These are phyloP conservation scores for Kwoniella newhampshirensis DNA, from an alignment of 768 basidiomycete genomes.

Conservation along the genomic window DNA sequence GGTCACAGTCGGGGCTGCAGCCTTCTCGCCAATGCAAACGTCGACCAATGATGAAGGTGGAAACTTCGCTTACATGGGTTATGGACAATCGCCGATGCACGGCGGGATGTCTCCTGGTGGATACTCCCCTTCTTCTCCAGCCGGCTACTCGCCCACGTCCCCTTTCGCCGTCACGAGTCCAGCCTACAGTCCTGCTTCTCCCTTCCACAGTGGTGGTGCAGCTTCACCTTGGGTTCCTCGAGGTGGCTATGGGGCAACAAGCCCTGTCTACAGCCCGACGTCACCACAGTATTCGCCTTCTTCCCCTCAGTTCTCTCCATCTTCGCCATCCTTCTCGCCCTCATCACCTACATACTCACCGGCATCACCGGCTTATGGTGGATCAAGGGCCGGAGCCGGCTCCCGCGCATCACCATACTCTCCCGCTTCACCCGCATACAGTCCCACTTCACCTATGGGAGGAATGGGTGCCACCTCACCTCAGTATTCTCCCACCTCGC, in stretches of 20 bases:
- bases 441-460: slow-evolving; percentile 40
- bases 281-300: slow-evolving; percentile 50
- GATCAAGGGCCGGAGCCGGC: slow-evolving; percentile 14
- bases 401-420: slow-evolving; percentile 38
- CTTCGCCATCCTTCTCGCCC: slow-evolving; percentile 49
- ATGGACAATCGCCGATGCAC: slow-evolving; percentile 80
- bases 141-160: slow-evolving; percentile 69
- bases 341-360: slow-evolving; percentile 53
- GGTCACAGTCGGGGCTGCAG: slow-evolving; percentile 79
- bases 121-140: slow-evolving; percentile 50
- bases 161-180: slow-evolving; percentile 55
- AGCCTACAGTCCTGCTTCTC: slow-evolving; percentile 88
- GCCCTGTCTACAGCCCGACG: slow-evolving; percentile 47
- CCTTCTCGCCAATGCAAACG: slow-evolving; percentile 91
- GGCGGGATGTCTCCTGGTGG: slow-evolving; percentile 57
- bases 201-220: slow-evolving; percentile 69
- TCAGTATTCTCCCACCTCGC: slow-evolving; percentile 48
- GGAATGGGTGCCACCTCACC: slow-evolving; percentile 43
- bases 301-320: slow-evolving; percentile 47
- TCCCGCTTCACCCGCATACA: slow-evolving; percentile 42
- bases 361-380: slow-evolving; percentile 52
- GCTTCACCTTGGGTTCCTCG: slow-evolving; percentile 89
- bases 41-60: slow-evolving; percentile 79
- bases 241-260: slow-evolving; percentile 57
- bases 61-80: slow-evolving; percentile 68